Percentiles rank a stretch among this genome's conserved stretches.
These are phyloP conservation scores for Thielaviopsis punctulata DNA, from an alignment of 2,329 filamentous ascomycete genomes.

Conservation along the genomic window DNA sequence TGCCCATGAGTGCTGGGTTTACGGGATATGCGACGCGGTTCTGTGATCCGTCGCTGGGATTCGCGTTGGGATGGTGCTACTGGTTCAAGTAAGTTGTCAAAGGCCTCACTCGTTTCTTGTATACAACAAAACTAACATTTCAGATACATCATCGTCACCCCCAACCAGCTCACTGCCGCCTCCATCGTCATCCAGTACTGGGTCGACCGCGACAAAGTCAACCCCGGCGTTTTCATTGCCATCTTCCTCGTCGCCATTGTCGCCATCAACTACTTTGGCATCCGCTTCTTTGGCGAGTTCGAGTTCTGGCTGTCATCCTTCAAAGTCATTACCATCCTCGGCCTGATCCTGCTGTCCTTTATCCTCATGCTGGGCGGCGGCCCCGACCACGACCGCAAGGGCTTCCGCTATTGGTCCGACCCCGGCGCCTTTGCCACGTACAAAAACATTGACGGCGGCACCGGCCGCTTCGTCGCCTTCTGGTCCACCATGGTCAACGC, in stretches of 20 bases:
- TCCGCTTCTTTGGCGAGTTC: conserved; percentile 50
- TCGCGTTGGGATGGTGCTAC: conserved; percentile 56
- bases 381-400: conserved; percentile 41
- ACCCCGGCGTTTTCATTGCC: conserved; percentile 66
- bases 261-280: conserved; percentile 51
- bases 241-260: conserved; percentile 48
- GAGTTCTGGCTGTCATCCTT: conserved; percentile 47
- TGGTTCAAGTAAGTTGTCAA: conserved; percentile 18
- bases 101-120: too few species aligned
- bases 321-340: conserved; percentile 51
- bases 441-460: conserved; percentile 22
- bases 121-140: too few species aligned
- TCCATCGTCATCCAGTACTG: conserved; percentile 66
- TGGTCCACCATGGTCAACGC: conserved; percentile 61
- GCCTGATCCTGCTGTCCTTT: conserved; percentile 47
- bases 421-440: conserved; percentile 39
- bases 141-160: conserved; percentile 73
- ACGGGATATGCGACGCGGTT: conserved; percentile 67
- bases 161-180: conserved; percentile 70
- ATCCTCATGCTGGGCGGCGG: conserved; percentile 49
- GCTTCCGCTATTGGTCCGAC: conserved; percentile 48
- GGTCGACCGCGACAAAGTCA: conserved; percentile 46
- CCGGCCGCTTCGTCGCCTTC: conserved; percentile 42
- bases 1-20: conserved; percentile 63
- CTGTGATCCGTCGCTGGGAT: conserved; percentile 65